Percentiles rank a stretch among this genome's conserved stretches.
These are phyloP conservation scores for Calonectria pauciramosa DNA, from an alignment of 2,329 filamentous ascomycete species.

Conservation along the genomic window DNA sequence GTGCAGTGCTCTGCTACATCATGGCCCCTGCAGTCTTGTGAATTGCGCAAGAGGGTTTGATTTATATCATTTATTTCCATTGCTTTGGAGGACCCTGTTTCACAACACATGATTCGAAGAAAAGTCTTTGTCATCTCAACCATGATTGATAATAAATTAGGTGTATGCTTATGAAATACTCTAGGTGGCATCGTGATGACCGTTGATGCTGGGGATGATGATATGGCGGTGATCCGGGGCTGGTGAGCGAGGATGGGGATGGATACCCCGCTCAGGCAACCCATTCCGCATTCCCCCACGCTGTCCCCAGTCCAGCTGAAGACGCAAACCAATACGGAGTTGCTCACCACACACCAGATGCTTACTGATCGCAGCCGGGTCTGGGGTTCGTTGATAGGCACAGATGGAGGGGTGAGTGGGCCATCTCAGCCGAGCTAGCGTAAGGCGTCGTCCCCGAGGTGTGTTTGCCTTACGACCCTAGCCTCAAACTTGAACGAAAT, in stretches of 20 bases:
- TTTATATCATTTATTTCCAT: not conserved
- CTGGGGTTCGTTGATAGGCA: not conserved
- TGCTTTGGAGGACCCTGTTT: not conserved
- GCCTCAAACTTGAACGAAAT: not conserved
- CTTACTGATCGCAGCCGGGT: not conserved
- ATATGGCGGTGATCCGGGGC: not conserved
- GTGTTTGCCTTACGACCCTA: not conserved
- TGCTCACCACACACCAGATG: too few relatives aligned
- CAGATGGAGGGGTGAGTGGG: not conserved
- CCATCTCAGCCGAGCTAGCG: not conserved
- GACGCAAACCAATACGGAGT: not conserved
- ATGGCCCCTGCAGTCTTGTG: too few relatives aligned
- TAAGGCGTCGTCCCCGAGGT: too few relatives aligned
- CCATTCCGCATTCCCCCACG: not conserved
- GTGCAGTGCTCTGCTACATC: not conserved
- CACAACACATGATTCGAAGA: not conserved
- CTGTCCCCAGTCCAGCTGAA: not conserved
- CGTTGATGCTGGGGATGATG: not conserved
- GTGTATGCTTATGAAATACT: not conserved
- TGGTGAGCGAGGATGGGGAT: not conserved
- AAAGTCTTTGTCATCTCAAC: too few relatives aligned
- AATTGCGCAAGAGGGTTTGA: too few relatives aligned
- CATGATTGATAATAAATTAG: not conserved
- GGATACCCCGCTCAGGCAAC: not conserved
- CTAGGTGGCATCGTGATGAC: not conserved